Conservation (phyloP, 148 eudicot genomes). For the Beta vulgaris region DNA sequence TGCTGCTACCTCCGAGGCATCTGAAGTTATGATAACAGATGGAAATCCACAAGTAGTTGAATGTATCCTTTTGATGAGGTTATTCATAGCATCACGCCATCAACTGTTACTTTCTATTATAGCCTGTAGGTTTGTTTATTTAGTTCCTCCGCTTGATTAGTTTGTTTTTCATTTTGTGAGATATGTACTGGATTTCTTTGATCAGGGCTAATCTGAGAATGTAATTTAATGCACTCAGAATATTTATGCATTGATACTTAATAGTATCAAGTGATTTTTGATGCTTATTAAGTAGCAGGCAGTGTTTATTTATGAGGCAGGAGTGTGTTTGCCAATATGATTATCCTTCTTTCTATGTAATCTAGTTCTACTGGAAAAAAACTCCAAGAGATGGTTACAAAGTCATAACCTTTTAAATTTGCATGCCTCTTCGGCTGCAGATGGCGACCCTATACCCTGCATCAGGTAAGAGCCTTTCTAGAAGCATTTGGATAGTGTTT, state of each 20-base stretch:
- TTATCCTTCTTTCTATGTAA: not conserved
- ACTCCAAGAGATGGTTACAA: not conserved
- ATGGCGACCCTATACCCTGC: not conserved
- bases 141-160: not conserved
- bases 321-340: not conserved
- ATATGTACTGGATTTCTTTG: not conserved
- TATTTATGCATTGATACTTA: not conserved
- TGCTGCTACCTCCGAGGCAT: slow-evolving; percentile 68
- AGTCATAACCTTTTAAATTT: not conserved
- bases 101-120: not conserved
- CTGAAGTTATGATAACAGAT: slow-evolving; percentile 80
- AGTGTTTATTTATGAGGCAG: not conserved
- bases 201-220: not conserved
- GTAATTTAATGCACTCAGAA: not conserved
- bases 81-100: not conserved
- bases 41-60: slow-evolving; percentile 96
- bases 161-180: not conserved
- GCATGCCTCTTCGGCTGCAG: not conserved
- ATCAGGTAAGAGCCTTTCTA: not conserved
- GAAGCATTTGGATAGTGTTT: not conserved
- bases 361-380: not conserved
- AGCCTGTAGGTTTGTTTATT: not conserved
- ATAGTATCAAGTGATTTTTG: not conserved
- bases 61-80: slow-evolving; percentile 71
- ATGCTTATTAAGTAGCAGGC: not conserved